Conservation (phyloP, 345 rosid species). For the Eucalyptus virginea region DNA sequence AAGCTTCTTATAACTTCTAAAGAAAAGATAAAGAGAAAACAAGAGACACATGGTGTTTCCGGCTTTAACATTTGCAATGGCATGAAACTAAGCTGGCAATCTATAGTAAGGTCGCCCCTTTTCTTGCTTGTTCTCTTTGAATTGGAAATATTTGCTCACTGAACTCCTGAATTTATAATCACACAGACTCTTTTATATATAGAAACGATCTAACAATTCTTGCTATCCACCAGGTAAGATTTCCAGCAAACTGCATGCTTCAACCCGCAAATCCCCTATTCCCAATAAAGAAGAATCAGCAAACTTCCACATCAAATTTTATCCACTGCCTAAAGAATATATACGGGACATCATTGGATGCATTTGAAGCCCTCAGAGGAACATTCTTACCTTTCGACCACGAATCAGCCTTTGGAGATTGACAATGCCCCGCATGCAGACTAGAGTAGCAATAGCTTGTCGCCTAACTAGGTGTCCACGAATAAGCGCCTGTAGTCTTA, state of each 20-base stretch:
- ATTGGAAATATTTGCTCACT: neutral
- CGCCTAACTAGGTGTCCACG: slow-evolving; percentile 36
- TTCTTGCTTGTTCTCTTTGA: neutral
- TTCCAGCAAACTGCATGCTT: neutral
- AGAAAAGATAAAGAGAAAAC: neutral
- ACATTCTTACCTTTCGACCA: neutral
- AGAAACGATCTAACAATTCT: neutral
- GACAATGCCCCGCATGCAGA: neutral
- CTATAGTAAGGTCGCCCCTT: neutral
- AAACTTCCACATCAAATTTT: neutral
- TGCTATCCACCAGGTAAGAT: neutral
- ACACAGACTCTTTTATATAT: neutral
- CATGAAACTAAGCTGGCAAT: neutral
- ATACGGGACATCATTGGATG: neutral
- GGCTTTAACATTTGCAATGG: neutral
- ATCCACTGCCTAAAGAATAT: neutral
- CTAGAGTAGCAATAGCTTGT: slow-evolving; percentile 16
- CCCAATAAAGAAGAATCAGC: neutral
- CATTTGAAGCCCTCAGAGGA: neutral
- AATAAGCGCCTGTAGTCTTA: slow-evolving; percentile 30
- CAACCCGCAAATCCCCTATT: neutral
- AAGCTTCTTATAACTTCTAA: neutral
- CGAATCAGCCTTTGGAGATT: neutral
- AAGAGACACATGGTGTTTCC: neutral
- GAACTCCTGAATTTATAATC: neutral